Evolutionary conservation across 2,329 filamentous ascomycete genomes (phyloP).

Genomic region (Alternaria arbusti): DNA sequence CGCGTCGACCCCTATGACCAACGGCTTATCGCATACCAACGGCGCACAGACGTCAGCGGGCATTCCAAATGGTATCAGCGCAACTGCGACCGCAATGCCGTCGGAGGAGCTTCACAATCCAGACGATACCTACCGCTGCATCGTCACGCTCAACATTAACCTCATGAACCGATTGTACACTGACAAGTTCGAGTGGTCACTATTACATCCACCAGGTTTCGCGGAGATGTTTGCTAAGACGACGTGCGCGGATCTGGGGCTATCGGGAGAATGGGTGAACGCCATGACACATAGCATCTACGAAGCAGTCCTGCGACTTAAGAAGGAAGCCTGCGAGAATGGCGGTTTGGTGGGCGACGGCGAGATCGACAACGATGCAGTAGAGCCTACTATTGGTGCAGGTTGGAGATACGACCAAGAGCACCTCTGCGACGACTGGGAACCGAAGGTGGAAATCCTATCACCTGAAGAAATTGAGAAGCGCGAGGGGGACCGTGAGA

Average conservation of each 20-base stretch:
- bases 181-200: slow-evolving; percentile 97
- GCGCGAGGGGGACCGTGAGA: slow-evolving; percentile 89
- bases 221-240: slow-evolving; percentile 91
- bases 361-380: slow-evolving; percentile 88
- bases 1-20: slow-evolving; percentile 62
- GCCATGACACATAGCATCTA: slow-evolving; percentile 97
- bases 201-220: slow-evolving; percentile 88
- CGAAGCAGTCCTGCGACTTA: slow-evolving; percentile 87
- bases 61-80: slow-evolving; percentile 66
- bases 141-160: slow-evolving; percentile 90
- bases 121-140: slow-evolving; percentile 92
- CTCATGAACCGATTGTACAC: slow-evolving; percentile 90
- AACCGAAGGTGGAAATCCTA: slow-evolving; percentile 63
- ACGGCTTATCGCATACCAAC: slow-evolving; percentile 52
- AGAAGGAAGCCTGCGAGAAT: slow-evolving; percentile 95
- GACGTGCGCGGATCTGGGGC: slow-evolving; percentile 89
- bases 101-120: slow-evolving; percentile 81
- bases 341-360: slow-evolving; percentile 78
- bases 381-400: slow-evolving; percentile 74
- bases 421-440: slow-evolving; percentile 69
- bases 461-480: slow-evolving; percentile 98
- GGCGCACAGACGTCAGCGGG: slow-evolving; percentile 55
- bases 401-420: slow-evolving; percentile 97
- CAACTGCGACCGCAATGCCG: slow-evolving; percentile 68
- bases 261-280: slow-evolving; percentile 91